Evolutionary conservation across 2,329 filamentous ascomycete genomes (phyloP).

Genomic region (Aspergillus pseudoterreus): DNA sequence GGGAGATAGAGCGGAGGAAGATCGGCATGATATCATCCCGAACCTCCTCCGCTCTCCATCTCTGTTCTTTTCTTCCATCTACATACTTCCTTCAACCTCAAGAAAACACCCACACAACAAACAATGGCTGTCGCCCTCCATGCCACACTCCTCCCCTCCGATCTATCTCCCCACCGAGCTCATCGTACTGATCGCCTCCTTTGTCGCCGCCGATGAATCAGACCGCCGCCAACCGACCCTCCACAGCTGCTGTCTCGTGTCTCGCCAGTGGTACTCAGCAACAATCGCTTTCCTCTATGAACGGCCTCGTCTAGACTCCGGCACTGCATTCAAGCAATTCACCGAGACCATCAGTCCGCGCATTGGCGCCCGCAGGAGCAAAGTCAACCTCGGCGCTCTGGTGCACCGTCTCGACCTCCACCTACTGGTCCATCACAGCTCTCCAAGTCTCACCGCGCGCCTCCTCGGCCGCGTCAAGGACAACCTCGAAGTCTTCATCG

Average conservation of each 20-base stretch:
- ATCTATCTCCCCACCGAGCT: conserved; percentile 54
- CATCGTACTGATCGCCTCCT: conserved; percentile 47
- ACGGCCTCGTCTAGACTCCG: conserved; percentile 46
- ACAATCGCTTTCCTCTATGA: conserved; percentile 52
- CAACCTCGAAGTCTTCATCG: conserved; percentile 52
- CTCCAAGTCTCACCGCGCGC: conserved; percentile 55
- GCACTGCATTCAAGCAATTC: conserved; percentile 53
- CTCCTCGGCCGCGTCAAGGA: conserved; percentile 53
- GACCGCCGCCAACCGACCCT: conserved; percentile 45
- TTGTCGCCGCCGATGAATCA: conserved; percentile 31
- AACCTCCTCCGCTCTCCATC: neutral
- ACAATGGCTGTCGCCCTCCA: conserved; percentile 10
- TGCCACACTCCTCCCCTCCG: conserved; percentile 15
- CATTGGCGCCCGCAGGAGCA: conserved; percentile 43
- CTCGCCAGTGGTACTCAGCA: conserved; percentile 55
- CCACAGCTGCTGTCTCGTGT: conserved; percentile 51
- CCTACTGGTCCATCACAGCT: conserved; percentile 56
- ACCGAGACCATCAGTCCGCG: conserved; percentile 52
- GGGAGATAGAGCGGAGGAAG: neutral
- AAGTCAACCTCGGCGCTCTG: conserved; percentile 44
- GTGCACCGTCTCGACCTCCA: conserved; percentile 54
- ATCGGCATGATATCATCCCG: conserved; percentile 8
- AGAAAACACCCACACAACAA: neutral
- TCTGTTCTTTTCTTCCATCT: neutral
- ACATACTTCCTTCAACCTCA: neutral